These are phyloP conservation scores for Acer negundo DNA, from an alignment of 345 rosid genomes.

Conservation along the genomic window DNA sequence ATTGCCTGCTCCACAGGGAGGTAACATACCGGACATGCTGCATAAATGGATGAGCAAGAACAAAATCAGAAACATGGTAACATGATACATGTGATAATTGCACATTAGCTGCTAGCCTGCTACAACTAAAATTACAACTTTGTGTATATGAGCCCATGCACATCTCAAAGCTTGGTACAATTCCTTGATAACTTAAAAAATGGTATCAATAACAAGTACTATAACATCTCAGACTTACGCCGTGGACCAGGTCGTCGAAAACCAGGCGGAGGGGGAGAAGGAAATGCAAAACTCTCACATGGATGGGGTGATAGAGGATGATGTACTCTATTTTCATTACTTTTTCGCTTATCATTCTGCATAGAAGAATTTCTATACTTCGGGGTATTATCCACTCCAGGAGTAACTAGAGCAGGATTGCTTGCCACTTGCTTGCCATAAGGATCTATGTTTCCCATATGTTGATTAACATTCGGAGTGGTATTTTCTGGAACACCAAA, in stretches of 20 bases:
- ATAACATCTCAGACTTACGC: constrained; percentile 45
- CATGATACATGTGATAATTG: not conserved
- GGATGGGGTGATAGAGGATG: constrained; percentile 49
- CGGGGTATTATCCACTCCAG: constrained; percentile 9
- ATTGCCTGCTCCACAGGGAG: constrained; percentile 72
- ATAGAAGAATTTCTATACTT: constrained; percentile 24
- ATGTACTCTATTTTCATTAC: constrained; percentile 33
- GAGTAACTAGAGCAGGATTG: constrained; percentile 24
- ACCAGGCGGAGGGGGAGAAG: constrained; percentile 86
- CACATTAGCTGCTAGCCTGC: not conserved
- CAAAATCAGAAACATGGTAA: constrained; percentile 13
- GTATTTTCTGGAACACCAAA: constrained; percentile 44
- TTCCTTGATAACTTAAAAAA: not conserved
- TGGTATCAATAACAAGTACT: constrained; percentile 13
- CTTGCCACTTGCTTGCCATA: constrained; percentile 25
- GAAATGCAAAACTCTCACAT: constrained; percentile 65
- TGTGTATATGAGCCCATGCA: not conserved
- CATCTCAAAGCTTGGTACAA: constrained; percentile 10
- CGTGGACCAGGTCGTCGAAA: constrained; percentile 68
- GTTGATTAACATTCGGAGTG: constrained; percentile 38
- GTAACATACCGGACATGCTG: constrained; percentile 92
- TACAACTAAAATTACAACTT: constrained; percentile 2
- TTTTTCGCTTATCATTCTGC: constrained; percentile 29
- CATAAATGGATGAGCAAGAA: constrained; percentile 19
- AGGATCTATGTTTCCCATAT: constrained; percentile 30